Conservation (phyloP, 345 rosid species). For the Aquilaria sinensis region DNA sequence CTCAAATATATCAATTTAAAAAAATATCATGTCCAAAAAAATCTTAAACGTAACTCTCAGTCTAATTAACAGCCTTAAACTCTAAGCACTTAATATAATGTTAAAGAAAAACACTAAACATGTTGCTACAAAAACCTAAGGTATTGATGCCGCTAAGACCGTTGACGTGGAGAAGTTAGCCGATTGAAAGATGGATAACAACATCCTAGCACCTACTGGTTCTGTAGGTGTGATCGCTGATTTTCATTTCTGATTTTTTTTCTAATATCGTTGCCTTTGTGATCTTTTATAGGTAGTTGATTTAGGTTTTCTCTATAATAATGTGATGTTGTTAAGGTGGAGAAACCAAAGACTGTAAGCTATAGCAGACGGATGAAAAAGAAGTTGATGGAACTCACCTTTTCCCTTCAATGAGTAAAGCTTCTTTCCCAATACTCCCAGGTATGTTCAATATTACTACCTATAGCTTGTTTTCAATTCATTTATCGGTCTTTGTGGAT, state of each 20-base stretch:
- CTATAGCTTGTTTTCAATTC: not conserved
- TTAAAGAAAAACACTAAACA: too few species aligned
- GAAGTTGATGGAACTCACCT: conserved; percentile 22
- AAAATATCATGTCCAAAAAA: too few species aligned
- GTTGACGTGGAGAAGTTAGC: conserved; percentile 40
- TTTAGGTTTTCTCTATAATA: too few species aligned
- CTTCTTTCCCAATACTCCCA: conserved; percentile 80
- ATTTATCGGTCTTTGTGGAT: too few species aligned
- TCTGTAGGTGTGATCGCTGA: conserved; percentile 37
- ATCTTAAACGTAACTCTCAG: too few species aligned
- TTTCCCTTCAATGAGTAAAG: conserved; percentile 76
- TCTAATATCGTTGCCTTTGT: not conserved
- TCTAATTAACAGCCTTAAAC: too few species aligned
- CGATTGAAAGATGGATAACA: conserved; percentile 41
- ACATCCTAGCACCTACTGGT: conserved; percentile 17
- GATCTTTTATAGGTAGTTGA: not conserved
- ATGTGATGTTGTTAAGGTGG: too few species aligned
- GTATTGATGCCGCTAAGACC: conserved; percentile 29
- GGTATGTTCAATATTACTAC: conserved; percentile 28
- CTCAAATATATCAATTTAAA: too few species aligned
- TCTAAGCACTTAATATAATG: too few species aligned
- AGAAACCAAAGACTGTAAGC: conserved; percentile 3
- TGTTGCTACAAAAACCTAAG: too few species aligned
- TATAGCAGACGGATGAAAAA: conserved; percentile 31
- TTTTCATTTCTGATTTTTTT: conserved; percentile 27